Base-by-base conservation (phyloP, 306 rosid species). In the Corylus avellana region DNA sequence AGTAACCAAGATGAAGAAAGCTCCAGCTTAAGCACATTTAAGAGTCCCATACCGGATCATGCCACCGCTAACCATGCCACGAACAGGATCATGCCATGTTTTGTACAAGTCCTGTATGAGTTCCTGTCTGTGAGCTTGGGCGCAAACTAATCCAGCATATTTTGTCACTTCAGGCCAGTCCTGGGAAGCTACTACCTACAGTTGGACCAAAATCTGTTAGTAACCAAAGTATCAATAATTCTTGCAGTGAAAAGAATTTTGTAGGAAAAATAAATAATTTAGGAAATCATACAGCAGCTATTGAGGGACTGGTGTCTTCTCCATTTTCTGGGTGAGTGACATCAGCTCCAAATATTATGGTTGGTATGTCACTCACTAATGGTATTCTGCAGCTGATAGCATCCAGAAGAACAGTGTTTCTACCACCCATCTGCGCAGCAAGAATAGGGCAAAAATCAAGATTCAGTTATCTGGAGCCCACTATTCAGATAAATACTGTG, bases 141-240 rank as follows among this genome's bases (percentile, higher is more conserved):
- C 98, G 47, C 98, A 93, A 70, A 91, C 98, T 75, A 91, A 79
- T 77, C 98, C 98, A 0, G 98, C 98, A 83, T 93, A 93, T 78
- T 93, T 91, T 74, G 98, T 93, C 82, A 93, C 98, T 78, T 93
- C 98, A 11, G 98, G 98, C 98, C 98, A 93, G 82, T 93, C 97
- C 86, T 93, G 97, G 46, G 98, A 93, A 70, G 98, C 98, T 77
- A 93, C 98, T 25, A 93, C 98, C 98, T 93, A 84, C 80, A 88
- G 20, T 73, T 66, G 77, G 69, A 46, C 66, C 50, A 82, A 73
- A 17, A 82, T 32, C 49, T 32, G 83, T 86, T 75, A 85, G 84
- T 71, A 68, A 55, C 57, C n/a, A 69, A 77, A 58, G 42, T 74
- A 59, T 69, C 54, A 17, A 70, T 64, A 80, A 72, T 7, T 37